phyloP scores from a whole-genome alignment of 73 alveolate genomes.

The Paramecium biaurelia region DNA sequence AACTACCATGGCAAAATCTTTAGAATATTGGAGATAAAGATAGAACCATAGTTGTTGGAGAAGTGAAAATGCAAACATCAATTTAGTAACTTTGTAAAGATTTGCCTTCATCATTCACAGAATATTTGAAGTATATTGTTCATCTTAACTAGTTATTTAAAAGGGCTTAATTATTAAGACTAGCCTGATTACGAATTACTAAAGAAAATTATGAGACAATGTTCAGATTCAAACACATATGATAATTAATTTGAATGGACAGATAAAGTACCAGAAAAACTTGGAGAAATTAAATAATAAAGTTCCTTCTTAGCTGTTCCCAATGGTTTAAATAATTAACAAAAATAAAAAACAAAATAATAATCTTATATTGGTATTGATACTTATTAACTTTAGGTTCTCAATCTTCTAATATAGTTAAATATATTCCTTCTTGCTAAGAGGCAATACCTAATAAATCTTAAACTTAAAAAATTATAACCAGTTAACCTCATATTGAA shows the following conservation, averaged over 20 bases:
- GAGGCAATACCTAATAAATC: not conserved
- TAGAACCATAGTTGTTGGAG: slow-evolving; percentile 45
- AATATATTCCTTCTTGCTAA: slow-evolving; percentile 7
- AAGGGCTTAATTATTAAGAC: not conserved
- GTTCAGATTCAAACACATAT: not conserved
- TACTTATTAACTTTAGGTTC: not conserved
- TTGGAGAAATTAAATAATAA: not conserved
- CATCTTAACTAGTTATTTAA: slow-evolving; percentile 3
- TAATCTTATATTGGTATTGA: not conserved
- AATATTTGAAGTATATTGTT: not conserved
- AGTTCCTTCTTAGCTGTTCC: slow-evolving; percentile 25
- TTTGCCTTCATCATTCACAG: not conserved
- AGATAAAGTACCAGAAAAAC: not conserved
- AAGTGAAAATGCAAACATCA: slow-evolving; percentile 18
- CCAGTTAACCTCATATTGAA: slow-evolving; percentile 3
- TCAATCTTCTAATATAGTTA: slow-evolving; percentile 10
- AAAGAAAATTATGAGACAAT: not conserved
- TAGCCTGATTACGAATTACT: slow-evolving; percentile 29
- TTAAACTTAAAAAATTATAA: not conserved
- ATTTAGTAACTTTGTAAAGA: not conserved
- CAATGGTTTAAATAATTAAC: not conserved
- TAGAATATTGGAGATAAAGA: slow-evolving; percentile 54
- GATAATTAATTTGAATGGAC: slow-evolving; percentile 40
- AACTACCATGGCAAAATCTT: slow-evolving; percentile 72
- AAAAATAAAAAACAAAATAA: not conserved